A percentile compares a stretch with the other conserved stretches of the same genome.
Evolutionary conservation across 1,284 basidiomycete species (phyloP).

Genomic region (Austroboletus niveus): DNA sequence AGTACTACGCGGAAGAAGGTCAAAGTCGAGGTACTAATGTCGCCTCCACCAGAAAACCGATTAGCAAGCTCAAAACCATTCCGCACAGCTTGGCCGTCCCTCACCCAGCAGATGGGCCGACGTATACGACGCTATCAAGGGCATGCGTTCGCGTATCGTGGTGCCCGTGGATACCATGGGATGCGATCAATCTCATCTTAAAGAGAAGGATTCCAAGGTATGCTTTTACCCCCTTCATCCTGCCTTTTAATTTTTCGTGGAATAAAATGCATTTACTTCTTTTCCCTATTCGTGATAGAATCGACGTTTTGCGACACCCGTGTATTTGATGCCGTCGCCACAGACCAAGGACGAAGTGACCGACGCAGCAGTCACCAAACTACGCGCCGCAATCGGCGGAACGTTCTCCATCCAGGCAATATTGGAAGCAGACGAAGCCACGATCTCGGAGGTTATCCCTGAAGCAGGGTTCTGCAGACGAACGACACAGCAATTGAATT

Average conservation of each 20-base stretch:
- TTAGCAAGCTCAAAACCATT: constrained; percentile 40
- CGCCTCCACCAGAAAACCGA: constrained; percentile 1
- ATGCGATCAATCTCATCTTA: constrained; percentile 65
- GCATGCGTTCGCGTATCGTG: constrained; percentile 69
- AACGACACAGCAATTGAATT: constrained; percentile 65
- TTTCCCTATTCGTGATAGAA: constrained; percentile 38
- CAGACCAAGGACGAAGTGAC: constrained; percentile 96
- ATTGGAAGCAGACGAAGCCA: constrained; percentile 58
- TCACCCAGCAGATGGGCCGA: constrained; percentile 48
- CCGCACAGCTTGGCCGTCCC: constrained; percentile 37
- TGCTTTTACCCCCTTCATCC: background rate
- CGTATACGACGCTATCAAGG: constrained; percentile 72
- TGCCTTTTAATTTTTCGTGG: too few species aligned
- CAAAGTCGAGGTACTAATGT: background rate
- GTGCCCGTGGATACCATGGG: constrained; percentile 95
- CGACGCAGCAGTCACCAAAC: constrained; percentile 75
- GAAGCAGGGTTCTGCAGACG: constrained; percentile 94
- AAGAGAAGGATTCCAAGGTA: constrained; percentile 69
- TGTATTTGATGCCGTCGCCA: constrained; percentile 93
- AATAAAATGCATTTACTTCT: too few species aligned
- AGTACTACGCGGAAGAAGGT: background rate
- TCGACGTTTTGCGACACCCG: constrained; percentile 78
- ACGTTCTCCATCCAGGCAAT: constrained; percentile 76
- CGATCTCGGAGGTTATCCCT: constrained; percentile 72
- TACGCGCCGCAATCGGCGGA: constrained; percentile 75